Evolutionary conservation across 768 basidiomycete genomes (phyloP).

Genomic region (Kwoniella dejecticola): DNA sequence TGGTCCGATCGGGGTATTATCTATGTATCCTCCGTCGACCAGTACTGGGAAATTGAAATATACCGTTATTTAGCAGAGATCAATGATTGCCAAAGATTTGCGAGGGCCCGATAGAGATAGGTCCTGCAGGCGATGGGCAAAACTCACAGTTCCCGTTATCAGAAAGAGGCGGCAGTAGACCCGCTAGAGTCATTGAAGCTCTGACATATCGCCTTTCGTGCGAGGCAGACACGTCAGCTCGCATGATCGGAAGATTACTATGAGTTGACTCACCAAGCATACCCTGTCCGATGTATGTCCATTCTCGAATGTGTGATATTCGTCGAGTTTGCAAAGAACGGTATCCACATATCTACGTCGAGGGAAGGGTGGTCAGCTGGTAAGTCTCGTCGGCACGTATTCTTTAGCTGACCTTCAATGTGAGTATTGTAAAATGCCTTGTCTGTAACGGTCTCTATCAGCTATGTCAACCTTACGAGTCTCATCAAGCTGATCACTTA

Average conservation of each 20-base stretch:
- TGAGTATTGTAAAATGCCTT: slow-evolving; percentile 91
- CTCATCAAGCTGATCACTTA: slow-evolving; percentile 68
- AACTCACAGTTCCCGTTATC: slow-evolving; percentile 73
- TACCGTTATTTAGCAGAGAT: no score
- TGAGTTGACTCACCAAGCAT: no score
- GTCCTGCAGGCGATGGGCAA: no score
- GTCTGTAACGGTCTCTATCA: slow-evolving; percentile 30
- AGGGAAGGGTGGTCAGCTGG: no score
- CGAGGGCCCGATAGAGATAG: no score
- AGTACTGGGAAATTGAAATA: no score
- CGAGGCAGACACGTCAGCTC: no score
- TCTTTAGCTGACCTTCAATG: slow-evolving; percentile 54
- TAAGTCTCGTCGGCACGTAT: background rate
- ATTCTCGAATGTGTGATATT: slow-evolving; percentile 94
- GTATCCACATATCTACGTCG: slow-evolving; percentile 86
- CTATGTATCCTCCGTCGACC: slow-evolving; percentile 57
- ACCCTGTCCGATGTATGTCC: slow-evolving; percentile 98
- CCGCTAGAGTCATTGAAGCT: slow-evolving; percentile 96
- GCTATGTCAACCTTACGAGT: no score
- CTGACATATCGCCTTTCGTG: slow-evolving; percentile 55
- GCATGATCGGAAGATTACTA: no score
- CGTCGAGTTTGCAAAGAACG: slow-evolving; percentile 96
- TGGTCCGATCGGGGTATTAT: slow-evolving; percentile 68
- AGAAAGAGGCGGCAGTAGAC: slow-evolving; percentile 88
- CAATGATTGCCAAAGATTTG: no score